A percentile compares a stretch with the other conserved stretches of the same genome.
phyloP scores from a whole-genome alignment of 2,329 filamentous ascomycete genomes.

The Monosporascus sp. region DNA sequence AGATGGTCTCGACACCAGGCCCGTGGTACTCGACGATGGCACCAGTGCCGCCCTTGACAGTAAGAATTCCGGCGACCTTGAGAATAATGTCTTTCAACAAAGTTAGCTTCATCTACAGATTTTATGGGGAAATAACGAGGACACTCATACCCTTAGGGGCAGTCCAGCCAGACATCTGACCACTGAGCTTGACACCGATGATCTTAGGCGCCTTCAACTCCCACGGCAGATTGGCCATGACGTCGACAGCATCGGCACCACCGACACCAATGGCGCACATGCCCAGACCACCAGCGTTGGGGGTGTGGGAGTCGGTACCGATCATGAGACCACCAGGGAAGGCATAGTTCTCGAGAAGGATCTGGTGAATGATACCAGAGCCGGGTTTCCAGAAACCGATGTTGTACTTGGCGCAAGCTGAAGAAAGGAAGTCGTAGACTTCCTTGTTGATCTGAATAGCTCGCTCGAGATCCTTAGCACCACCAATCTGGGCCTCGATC shows the following conservation, averaged over 20 bases:
- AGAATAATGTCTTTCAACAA: constrained; percentile 74
- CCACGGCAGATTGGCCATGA: constrained; percentile 75
- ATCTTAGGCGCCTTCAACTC: constrained; percentile 97
- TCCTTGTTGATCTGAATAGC: constrained; percentile 96
- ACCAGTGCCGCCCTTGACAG: constrained; percentile 96
- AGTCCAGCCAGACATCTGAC: constrained; percentile 84
- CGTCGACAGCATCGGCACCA: constrained; percentile 96
- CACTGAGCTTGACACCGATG: constrained; percentile 93
- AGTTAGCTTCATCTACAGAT: constrained; percentile 5
- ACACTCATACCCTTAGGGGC: constrained; percentile 71
- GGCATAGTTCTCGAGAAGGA: constrained; percentile 96
- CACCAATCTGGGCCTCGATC: constrained; percentile 95
- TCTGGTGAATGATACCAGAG: constrained; percentile 99
- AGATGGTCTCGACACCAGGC: constrained; percentile 68
- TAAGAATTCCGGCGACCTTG: constrained; percentile 93
- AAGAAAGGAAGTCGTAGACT: constrained; percentile 95
- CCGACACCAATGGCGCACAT: constrained; percentile 95
- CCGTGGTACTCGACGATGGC: constrained; percentile 75
- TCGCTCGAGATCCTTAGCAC: constrained; percentile 85
- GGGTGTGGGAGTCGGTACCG: constrained; percentile 96
- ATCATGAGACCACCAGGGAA: constrained; percentile 98
- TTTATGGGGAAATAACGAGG: background rate
- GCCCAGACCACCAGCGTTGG: constrained; percentile 92
- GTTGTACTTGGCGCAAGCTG: constrained; percentile 97
- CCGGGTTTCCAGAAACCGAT: constrained; percentile 99